Conservation (phyloP, 2,329 filamentous ascomycete species). For the Fusarium nisikadoi region DNA sequence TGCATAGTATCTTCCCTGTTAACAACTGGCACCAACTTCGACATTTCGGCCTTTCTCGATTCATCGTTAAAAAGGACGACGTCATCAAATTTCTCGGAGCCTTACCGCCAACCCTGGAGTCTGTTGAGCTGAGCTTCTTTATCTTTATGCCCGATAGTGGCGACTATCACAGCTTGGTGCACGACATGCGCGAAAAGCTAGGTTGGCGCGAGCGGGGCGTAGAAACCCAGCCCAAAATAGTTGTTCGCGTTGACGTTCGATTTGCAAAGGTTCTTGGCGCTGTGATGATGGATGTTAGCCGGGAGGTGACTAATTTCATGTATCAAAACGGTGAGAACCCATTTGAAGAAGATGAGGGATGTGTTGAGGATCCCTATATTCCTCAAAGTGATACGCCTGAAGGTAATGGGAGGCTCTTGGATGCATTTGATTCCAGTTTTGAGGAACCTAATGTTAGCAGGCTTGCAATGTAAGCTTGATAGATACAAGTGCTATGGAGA, state of each 20-base stretch:
- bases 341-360: neutral
- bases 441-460: too few relatives aligned
- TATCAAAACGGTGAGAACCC: neutral
- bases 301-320: neutral
- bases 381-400: neutral
- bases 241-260: neutral
- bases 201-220: neutral
- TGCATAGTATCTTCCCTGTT: neutral
- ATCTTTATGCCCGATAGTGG: neutral
- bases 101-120: neutral
- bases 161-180: neutral
- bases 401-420: too few relatives aligned
- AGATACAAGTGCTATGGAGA: too few relatives aligned
- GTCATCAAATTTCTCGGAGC: neutral
- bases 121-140: neutral
- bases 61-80: neutral
- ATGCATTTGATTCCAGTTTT: too few relatives aligned
- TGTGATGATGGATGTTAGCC: neutral
- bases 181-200: neutral
- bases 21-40: constrained; percentile 5
- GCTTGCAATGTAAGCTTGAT: too few relatives aligned
- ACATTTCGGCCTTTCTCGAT: neutral
- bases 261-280: neutral
- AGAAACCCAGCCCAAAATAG: neutral
- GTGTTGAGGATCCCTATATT: neutral